Conservation (phyloP, 768 basidiomycete genomes). For the Boletus speciosus region DNA sequence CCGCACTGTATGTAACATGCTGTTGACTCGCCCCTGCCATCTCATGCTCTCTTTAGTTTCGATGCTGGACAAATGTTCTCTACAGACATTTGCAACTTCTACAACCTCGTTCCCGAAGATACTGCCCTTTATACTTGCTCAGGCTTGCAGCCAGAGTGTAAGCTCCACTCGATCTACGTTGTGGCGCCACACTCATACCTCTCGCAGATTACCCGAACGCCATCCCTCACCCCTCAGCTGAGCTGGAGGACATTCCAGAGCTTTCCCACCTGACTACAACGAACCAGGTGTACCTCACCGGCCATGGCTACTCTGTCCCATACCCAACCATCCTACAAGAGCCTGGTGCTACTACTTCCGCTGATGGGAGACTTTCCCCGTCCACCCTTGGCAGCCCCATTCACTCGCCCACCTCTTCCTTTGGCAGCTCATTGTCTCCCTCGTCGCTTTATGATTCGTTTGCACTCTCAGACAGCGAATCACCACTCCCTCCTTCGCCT, state of each 20-base stretch:
- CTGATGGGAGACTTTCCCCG: constrained; percentile 7
- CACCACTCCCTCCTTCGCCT: constrained; percentile 17
- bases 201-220: background rate
- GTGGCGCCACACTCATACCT: constrained; percentile 18
- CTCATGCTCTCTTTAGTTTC: constrained; percentile 16
- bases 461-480: constrained; percentile 21
- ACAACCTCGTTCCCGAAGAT: background rate
- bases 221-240: background rate
- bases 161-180: background rate
- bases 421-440: constrained; percentile 23
- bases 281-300: constrained; percentile 6
- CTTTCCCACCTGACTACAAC: constrained; percentile 12
- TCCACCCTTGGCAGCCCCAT: constrained; percentile 12
- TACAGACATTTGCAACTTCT: background rate
- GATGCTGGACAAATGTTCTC: background rate
- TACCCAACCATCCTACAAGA: constrained; percentile 15
- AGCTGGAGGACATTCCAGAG: constrained; percentile 21
- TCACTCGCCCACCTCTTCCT: constrained; percentile 28
- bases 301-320: constrained; percentile 3
- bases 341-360: background rate
- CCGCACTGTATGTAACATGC: constrained; percentile 16
- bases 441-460: constrained; percentile 7
- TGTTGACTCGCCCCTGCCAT: background rate
- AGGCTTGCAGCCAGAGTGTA: constrained; percentile 3
- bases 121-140: background rate